Conservation (phyloP, 495 filamentous ascomycete genomes). For the Penicillium egyptiacum region DNA sequence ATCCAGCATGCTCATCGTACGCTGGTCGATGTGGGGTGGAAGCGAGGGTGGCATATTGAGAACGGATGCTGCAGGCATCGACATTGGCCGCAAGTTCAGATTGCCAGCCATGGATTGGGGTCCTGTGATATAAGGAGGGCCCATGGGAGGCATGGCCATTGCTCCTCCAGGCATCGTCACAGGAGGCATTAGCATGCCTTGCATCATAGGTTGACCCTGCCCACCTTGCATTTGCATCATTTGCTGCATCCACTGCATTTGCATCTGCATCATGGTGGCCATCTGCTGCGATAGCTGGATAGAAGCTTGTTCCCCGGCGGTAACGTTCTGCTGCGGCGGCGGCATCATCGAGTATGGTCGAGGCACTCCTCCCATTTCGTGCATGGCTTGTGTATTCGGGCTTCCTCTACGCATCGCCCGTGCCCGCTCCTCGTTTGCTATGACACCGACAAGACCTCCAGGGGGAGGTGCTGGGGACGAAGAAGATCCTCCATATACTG, state of each 20-base stretch:
- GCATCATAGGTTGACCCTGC: constrained; percentile 25
- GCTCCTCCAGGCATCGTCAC: constrained; percentile 18
- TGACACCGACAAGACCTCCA: constrained; percentile 87
- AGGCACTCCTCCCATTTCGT: constrained; percentile 40
- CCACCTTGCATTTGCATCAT: constrained; percentile 72
- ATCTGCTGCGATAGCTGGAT: constrained; percentile 86
- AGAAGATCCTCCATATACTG: constrained; percentile 53
- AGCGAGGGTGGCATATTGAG: constrained; percentile 13
- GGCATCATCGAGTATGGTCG: constrained; percentile 50
- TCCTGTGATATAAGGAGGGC: constrained; percentile 15
- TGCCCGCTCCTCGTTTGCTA: constrained; percentile 78
- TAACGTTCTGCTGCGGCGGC: constrained; percentile 17
- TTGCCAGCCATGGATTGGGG: constrained; percentile 22
- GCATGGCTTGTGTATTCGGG: constrained; percentile 60
- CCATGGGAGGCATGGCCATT: constrained; percentile 24
- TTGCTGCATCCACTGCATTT: constrained; percentile 78
- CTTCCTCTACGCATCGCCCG: constrained; percentile 77
- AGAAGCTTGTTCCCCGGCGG: constrained; percentile 71
- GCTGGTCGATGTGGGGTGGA: constrained; percentile 39
- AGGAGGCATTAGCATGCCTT: constrained; percentile 26
- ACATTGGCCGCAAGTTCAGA: constrained; percentile 39
- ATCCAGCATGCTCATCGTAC: constrained; percentile 82
- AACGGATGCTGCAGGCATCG: constrained; percentile 35
- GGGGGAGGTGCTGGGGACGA: constrained; percentile 47
- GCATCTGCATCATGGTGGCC: constrained; percentile 86